phyloP scores from a whole-genome alignment of 164 flowering plant species.

The Magnolia kwangsiensis region DNA sequence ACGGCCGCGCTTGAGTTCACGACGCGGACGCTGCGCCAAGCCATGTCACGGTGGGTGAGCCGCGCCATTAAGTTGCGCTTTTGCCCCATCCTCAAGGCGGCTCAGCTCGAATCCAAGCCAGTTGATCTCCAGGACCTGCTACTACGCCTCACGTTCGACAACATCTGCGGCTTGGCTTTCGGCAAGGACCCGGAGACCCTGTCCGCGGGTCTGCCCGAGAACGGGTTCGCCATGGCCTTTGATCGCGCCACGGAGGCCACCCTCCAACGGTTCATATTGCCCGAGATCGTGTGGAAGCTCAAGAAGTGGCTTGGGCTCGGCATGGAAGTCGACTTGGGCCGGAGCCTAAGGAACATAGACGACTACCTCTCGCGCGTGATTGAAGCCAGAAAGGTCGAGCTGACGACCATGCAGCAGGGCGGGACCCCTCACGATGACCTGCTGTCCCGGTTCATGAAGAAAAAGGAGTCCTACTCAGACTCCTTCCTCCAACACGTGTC shows the following conservation, averaged over 20 bases:
- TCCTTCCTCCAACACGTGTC: slow-evolving; percentile 38
- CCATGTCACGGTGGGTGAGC: slow-evolving; percentile 71
- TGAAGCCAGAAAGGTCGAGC: slow-evolving; percentile 52
- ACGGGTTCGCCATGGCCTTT: slow-evolving; percentile 51
- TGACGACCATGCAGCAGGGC: slow-evolving; percentile 23
- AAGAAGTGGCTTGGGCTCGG: slow-evolving; percentile 64
- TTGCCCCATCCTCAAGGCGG: slow-evolving; percentile 47
- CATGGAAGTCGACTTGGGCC: slow-evolving; percentile 41
- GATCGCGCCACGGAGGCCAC: slow-evolving; percentile 74
- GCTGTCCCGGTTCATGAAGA: slow-evolving; percentile 45
- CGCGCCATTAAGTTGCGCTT: slow-evolving; percentile 48
- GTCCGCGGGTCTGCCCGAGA: slow-evolving; percentile 51
- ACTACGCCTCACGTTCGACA: slow-evolving; percentile 64
- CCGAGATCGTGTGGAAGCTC: slow-evolving; percentile 50
- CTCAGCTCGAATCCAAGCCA: slow-evolving; percentile 33
- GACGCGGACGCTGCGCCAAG: slow-evolving; percentile 60
- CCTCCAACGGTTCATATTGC: slow-evolving; percentile 54
- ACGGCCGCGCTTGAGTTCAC: slow-evolving; percentile 64
- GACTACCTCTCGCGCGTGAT: slow-evolving; percentile 44
- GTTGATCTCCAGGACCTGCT: slow-evolving; percentile 62
- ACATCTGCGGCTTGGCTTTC: slow-evolving; percentile 66
- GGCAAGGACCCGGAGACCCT: slow-evolving; percentile 63
- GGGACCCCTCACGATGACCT: slow-evolving; percentile 44
- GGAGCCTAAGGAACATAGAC: slow-evolving; percentile 44
- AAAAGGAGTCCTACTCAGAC: slow-evolving; percentile 35